Conservation (phyloP, 768 basidiomycete species). For the Phlebiopsis flavidoalba region DNA sequence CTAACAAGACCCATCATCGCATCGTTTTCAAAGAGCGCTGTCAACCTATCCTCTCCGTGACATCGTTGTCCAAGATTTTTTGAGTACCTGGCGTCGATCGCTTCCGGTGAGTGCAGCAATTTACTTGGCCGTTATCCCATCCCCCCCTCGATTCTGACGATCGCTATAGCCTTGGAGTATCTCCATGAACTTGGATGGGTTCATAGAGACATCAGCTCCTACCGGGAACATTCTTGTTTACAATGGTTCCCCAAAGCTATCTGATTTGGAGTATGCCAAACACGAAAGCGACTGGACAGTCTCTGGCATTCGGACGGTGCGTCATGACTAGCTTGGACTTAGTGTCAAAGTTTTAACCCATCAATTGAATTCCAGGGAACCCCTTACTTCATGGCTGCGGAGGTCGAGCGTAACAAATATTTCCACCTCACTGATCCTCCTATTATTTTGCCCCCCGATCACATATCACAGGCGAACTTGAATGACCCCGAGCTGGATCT, state of each 20-base stretch:
- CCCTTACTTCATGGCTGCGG: constrained; percentile 1
- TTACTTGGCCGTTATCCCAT: no score
- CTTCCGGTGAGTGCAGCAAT: background rate
- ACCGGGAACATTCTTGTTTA: constrained; percentile 9
- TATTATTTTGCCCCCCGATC: no score
- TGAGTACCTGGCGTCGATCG: background rate
- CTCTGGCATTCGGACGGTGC: background rate
- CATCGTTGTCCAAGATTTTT: background rate
- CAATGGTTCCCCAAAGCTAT: background rate
- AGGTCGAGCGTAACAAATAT: background rate
- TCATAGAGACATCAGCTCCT: constrained; percentile 15
- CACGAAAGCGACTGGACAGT: background rate
- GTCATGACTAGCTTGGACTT: background rate
- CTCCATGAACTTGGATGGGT: constrained; percentile 11
- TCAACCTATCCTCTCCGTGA: background rate
- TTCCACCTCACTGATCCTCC: background rate
- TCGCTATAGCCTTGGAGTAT: background rate
- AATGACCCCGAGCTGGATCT: no score
- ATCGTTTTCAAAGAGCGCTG: background rate
- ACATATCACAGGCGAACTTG: background rate
- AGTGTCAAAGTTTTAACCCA: background rate
- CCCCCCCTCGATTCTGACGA: background rate
- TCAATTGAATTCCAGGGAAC: constrained; percentile 1
- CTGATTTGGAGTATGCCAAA: constrained; percentile 15
- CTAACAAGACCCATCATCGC: background rate